These are phyloP conservation scores for Fusarium nygamai DNA, from an alignment of 2,329 filamentous ascomycete species.

Conservation along the genomic window DNA sequence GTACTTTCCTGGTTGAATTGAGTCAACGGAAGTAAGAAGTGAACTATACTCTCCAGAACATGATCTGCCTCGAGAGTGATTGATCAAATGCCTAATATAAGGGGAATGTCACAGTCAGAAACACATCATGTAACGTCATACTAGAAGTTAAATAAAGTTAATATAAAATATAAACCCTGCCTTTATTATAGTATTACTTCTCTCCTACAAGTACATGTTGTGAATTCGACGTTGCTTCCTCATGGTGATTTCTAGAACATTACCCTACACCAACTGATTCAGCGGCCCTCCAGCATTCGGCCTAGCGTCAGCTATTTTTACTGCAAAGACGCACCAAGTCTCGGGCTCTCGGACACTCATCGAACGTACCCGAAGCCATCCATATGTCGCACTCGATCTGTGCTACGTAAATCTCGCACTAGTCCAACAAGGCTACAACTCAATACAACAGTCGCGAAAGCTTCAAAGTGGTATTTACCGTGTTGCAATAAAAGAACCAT, in stretches of 20 bases:
- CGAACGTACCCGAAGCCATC: not conserved
- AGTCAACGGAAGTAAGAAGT: no score
- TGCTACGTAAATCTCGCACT: not conserved
- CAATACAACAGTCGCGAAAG: not conserved
- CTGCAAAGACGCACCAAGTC: not conserved
- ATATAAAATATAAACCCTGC: no score
- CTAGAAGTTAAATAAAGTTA: no score
- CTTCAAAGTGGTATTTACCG: not conserved
- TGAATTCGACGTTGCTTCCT: rapidly evolving
- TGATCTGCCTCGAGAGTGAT: no score
- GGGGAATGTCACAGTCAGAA: no score
- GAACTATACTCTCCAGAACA: no score
- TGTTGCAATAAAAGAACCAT: not conserved
- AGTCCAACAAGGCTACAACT: not conserved
- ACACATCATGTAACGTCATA: no score
- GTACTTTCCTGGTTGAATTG: not conserved
- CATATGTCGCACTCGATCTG: not conserved
- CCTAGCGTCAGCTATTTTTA: not conserved
- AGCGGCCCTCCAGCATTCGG: not conserved
- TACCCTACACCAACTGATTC: not conserved
- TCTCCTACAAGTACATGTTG: no score
- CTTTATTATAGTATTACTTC: no score
- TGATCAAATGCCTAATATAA: no score
- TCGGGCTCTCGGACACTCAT: not conserved
- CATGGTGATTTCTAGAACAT: rapidly evolving